These are phyloP conservation scores for Fusarium concolor DNA, from an alignment of 2,329 filamentous ascomycete genomes.

Conservation along the genomic window DNA sequence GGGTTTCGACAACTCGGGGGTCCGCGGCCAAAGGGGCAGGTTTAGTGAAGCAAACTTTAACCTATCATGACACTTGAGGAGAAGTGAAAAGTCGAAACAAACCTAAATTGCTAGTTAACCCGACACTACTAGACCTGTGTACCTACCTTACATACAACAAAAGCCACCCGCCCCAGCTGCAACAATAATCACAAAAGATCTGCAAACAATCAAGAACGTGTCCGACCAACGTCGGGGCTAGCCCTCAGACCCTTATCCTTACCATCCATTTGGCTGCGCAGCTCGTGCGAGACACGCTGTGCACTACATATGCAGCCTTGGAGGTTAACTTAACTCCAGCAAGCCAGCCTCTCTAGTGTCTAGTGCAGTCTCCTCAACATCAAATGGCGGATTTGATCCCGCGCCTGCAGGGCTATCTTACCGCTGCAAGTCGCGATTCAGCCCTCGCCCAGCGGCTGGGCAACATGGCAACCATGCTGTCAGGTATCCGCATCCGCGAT, in stretches of 20 bases:
- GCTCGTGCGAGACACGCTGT: conserved; percentile 11
- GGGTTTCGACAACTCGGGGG: background rate
- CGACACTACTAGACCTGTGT: background rate
- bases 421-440: conserved; percentile 28
- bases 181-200: conserved; percentile 1
- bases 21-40: conserved; percentile 1
- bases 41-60: conserved; percentile 2
- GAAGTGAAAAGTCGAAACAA: conserved; percentile 21
- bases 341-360: background rate
- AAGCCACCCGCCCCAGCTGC: background rate
- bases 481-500: conserved; percentile 24
- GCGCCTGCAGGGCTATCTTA: conserved; percentile 33
- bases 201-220: conserved; percentile 2
- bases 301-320: conserved; percentile 12
- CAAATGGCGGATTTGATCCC: conserved; percentile 28
- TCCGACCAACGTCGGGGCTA: conserved; percentile 8
- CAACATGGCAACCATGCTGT: conserved; percentile 38
- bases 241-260: background rate
- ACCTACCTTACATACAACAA: conserved; percentile 1
- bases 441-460: conserved; percentile 32
- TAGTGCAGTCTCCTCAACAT: conserved; percentile 1
- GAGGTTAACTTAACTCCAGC: conserved; percentile 6
- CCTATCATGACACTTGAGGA: conserved; percentile 26
- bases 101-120: background rate
- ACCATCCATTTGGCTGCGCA: background rate